Evolutionary conservation across 768 basidiomycete species (phyloP), one percentile per base, ranked within the genome.

Genomic region (Hypholoma fasciculare): DNA sequence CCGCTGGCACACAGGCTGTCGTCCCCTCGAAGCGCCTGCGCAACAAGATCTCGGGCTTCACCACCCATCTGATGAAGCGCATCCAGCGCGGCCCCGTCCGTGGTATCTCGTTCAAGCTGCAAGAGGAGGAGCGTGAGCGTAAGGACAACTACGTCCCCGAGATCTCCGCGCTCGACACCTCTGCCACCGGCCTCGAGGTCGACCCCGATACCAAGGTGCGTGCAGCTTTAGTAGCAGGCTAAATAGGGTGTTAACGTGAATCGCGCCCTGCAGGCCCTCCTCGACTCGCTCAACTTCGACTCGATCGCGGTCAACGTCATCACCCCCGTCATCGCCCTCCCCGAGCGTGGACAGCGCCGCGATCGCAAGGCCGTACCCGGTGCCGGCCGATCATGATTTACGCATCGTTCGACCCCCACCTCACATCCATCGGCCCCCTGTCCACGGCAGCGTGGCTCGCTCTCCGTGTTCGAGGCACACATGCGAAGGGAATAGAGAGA

Each of bases 131-230:
- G 80, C 86, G 97, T 61, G 97, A 99, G 79, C 82, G 96, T 69
- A 98, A 98, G 85, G 97, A 99, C 75, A 96, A 98, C 83, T 98
- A 93, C 76, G 96, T 98, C 54, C 97, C 97, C 63, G 97, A 98
- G 71, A 88, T 97, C 39, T 99, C 97, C 53, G 97, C 97, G 40
- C 90, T 99, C 63, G 92, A 96, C 74, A 87, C 84, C 58, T 78
- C 82, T 57, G 78, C 78, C 4, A 82, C 80, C 44, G 89, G 89
- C 51, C 80, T 98, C 55, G 90, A 95, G 72, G 82, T 99, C 69
- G 97, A 99, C 72, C 81, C 80, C 52, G 94, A 96, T 66, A 98
- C 97, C 74, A 94, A 96, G 84, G 95, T 93, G 56, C 65, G 86
- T 78, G 30, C 30, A 34, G 9, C 9, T 34, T 42, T 4, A 11